phyloP scores from a whole-genome alignment of 2,329 filamentous ascomycete genomes.

The Cladorrhinum sp. region DNA sequence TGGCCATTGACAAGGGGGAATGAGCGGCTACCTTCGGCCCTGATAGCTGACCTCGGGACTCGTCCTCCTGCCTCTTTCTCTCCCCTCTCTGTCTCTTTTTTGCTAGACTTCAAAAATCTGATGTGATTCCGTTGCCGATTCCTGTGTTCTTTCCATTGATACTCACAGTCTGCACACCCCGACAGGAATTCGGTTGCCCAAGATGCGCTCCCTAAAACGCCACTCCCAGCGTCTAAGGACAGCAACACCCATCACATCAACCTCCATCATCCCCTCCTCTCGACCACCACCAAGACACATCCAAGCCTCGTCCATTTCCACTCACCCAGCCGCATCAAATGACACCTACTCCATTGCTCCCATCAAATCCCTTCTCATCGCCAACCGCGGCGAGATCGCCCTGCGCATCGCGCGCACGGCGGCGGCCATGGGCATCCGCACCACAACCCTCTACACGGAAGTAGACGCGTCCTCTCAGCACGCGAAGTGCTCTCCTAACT shows the following conservation, averaged over 20 bases:
- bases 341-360: slow-evolving; percentile 41
- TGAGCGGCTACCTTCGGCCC: slow-evolving; percentile 7
- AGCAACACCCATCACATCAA: slow-evolving; percentile 3
- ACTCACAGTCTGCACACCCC: no score
- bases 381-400: slow-evolving; percentile 95
- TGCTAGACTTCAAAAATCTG: background rate
- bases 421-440: slow-evolving; percentile 81
- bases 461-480: slow-evolving; percentile 86
- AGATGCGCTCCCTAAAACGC: slow-evolving; percentile 56
- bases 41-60: slow-evolving; percentile 17
- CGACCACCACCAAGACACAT: slow-evolving; percentile 9
- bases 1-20: slow-evolving; percentile 1
- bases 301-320: slow-evolving; percentile 18
- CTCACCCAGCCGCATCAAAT: slow-evolving; percentile 34
- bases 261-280: slow-evolving; percentile 17
- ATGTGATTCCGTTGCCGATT: slow-evolving; percentile 3
- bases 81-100: background rate
- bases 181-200: slow-evolving; percentile 19
- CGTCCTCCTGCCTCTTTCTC: slow-evolving; percentile 19
- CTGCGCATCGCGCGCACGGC: slow-evolving; percentile 89
- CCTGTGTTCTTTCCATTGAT: background rate
- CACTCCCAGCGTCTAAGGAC: slow-evolving; percentile 46
- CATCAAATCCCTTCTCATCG: slow-evolving; percentile 82
- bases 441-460: slow-evolving; percentile 92
- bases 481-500: slow-evolving; percentile 77